Conservation (phyloP, 495 filamentous ascomycete genomes). For the Xylaria sp. region DNA sequence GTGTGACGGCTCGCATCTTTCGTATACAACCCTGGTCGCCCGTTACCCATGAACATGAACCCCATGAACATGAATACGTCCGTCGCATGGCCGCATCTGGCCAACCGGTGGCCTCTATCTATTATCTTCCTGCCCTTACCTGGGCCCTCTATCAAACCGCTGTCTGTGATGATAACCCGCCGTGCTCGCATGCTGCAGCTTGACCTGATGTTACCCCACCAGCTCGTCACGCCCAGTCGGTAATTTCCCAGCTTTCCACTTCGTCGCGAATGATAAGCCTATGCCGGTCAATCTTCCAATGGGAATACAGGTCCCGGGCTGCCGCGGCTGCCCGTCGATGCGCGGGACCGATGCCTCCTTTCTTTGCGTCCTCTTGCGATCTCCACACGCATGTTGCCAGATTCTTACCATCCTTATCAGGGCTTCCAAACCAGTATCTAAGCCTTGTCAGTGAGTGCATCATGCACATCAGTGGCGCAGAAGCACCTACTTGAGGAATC, state of each 20-base stretch:
- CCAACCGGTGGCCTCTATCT: conserved; percentile 35
- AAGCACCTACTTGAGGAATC: conserved; percentile 75
- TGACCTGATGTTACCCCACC: conserved; percentile 36
- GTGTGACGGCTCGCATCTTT: conserved; percentile 18
- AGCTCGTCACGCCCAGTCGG: conserved; percentile 57
- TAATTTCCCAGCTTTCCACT: conserved; percentile 63
- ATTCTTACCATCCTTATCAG: conserved; percentile 69
- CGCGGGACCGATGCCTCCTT: conserved; percentile 67
- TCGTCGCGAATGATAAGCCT: conserved; percentile 65
- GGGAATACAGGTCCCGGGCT: conserved; percentile 59
- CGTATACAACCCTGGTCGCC: conserved; percentile 12
- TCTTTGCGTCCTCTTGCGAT: conserved; percentile 69
- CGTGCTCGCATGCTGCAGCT: conserved; percentile 32
- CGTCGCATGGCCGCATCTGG: conserved; percentile 35
- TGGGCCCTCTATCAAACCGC: conserved; percentile 29
- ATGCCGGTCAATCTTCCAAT: conserved; percentile 70
- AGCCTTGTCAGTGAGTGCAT: conserved; percentile 39
- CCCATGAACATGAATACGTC: conserved; percentile 14
- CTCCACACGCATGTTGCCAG: conserved; percentile 83
- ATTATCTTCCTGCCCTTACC: conserved; percentile 12
- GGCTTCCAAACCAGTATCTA: conserved; percentile 80
- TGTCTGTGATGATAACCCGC: conserved; percentile 24
- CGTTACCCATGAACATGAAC: background rate
- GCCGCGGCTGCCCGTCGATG: conserved; percentile 60
- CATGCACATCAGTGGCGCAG: conserved; percentile 27